Evolutionary conservation across 345 rosid genomes (phyloP), one percentile per base, ranked within the genome.

Genomic region (Moricandia moricandioides): DNA sequence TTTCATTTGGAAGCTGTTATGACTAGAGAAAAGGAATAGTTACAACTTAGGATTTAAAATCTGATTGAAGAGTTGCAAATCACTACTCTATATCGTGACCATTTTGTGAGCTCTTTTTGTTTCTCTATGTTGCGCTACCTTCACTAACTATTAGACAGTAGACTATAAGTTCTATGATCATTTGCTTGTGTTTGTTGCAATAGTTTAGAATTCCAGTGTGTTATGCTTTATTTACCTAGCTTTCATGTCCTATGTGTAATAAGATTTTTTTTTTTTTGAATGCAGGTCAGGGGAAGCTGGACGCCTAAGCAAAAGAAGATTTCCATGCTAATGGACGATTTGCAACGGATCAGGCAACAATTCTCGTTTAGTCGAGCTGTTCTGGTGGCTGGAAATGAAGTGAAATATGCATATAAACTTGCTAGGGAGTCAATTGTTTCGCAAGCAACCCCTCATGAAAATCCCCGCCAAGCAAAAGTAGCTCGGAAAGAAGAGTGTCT

Each of bases 401-500:
- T 13, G 2, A 67, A 18, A 26, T 55, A 18, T 55, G 59, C 59
- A 1, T 55, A 55, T 21, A 55, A 55, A 55, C 56, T 52, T 54
- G 49, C 71, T 2, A 58, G 31, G 62, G 62, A 58, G 3, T 26
- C 62, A 0, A 6, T 27, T 6, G 62, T 56, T 27, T 49, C 55
- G 55, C 55, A 49, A 49, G 55, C 55, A 16, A 49, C 55, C 55
- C 24, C 55, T 84, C 74, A 65, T 72, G 83, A 21, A 55, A 86
- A 78, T 47, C 62, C 78, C 61, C 77, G 76, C 60, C 31, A 58
- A 12, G 87, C 79, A 2, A 84, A 67, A 67, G 29, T 65, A 27
- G 59, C 65, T 66, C 35, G 78, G 76, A 83, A 78, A 60, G 92
- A 88, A 81, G 86, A 89, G 58, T 89, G 96, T 76, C 79, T 57